A percentile compares a stretch with the other conserved stretches of the same genome.
Conservation (phyloP, 2,329 filamentous ascomycete species). For the Penicillium sp. region DNA sequence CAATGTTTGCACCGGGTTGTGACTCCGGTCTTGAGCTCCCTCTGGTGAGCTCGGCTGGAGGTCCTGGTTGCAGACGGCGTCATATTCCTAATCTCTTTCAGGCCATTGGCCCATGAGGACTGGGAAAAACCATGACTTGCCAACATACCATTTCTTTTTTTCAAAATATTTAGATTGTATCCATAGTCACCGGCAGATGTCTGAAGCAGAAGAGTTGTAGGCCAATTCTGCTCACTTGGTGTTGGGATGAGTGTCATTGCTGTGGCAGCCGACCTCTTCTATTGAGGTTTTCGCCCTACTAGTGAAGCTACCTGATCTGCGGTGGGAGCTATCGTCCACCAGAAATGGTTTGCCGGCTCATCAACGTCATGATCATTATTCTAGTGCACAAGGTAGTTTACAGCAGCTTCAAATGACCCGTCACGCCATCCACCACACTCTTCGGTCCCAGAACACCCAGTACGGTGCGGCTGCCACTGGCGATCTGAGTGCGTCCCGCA, state of each 20-base stretch:
- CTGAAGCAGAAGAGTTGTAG: no score
- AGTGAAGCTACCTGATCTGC: no score
- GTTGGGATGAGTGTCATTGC: no score
- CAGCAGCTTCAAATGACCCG: conserved; percentile 77
- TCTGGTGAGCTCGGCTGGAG: conserved; percentile 64
- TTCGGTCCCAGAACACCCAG: conserved; percentile 79
- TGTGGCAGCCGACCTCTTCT: no score
- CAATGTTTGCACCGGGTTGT: conserved; percentile 56
- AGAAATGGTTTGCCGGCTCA: conserved; percentile 9
- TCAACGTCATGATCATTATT: conserved; percentile 21
- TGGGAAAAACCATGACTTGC: conserved; percentile 80
- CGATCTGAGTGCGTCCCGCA: conserved; percentile 96
- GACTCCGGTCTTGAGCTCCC: conserved; percentile 64
- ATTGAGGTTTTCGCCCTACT: no score
- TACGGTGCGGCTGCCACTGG: conserved; percentile 86
- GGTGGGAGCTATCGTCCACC: no score
- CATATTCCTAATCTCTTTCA: conserved; percentile 85
- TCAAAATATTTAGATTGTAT: conserved; percentile 1
- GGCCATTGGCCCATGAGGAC: conserved; percentile 87
- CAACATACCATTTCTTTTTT: conserved; percentile 55
- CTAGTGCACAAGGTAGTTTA: conserved; percentile 44
- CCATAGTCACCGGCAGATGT: not conserved
- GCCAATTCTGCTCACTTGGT: no score
- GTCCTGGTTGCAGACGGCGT: conserved; percentile 58
- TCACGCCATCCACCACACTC: conserved; percentile 81